A percentile compares a stretch with the other conserved stretches of the same genome.
These are phyloP conservation scores for Eucalyptus pauciflora DNA, from an alignment of 345 rosid genomes.

Conservation along the genomic window DNA sequence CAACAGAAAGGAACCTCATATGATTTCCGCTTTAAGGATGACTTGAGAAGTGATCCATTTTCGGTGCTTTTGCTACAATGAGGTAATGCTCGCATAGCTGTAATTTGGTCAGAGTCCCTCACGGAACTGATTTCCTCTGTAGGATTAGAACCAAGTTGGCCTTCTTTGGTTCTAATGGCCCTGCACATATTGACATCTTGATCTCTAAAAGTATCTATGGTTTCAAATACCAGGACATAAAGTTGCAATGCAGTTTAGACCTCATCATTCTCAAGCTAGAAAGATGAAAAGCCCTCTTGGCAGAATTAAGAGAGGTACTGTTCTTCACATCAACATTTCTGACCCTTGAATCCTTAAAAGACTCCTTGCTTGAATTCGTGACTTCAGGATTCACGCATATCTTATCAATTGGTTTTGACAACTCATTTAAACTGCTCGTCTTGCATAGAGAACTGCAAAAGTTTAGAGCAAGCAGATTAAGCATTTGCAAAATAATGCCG, in stretches of 20 bases:
- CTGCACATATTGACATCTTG: slow-evolving; percentile 20
- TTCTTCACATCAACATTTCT: slow-evolving; percentile 19
- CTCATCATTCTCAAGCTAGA: slow-evolving; percentile 32
- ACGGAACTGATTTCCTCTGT: slow-evolving; percentile 11
- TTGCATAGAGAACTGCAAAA: not conserved
- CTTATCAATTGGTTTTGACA: not conserved
- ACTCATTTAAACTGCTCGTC: not conserved
- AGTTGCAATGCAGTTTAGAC: slow-evolving; percentile 9
- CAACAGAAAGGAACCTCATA: slow-evolving; percentile 24
- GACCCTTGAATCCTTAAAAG: slow-evolving; percentile 1
- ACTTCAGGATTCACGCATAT: not conserved
- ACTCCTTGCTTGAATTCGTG: slow-evolving; percentile 13
- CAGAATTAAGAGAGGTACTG: slow-evolving; percentile 12
- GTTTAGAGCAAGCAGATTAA: not conserved
- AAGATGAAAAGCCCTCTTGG: slow-evolving; percentile 24
- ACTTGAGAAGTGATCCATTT: slow-evolving; percentile 2
- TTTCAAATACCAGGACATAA: not conserved
- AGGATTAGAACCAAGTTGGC: slow-evolving; percentile 12
- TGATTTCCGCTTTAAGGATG: slow-evolving; percentile 42
- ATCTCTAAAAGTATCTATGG: not conserved
- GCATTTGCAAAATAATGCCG: not conserved
- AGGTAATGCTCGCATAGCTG: slow-evolving; percentile 5
- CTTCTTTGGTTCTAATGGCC: slow-evolving; percentile 16
- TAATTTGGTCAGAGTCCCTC: slow-evolving; percentile 14
- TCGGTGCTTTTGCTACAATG: slow-evolving; percentile 1